Evolutionary conservation across 768 basidiomycete genomes (phyloP), one percentile per base, ranked within the genome.

Genomic region (Phanerochaete sordida): DNA sequence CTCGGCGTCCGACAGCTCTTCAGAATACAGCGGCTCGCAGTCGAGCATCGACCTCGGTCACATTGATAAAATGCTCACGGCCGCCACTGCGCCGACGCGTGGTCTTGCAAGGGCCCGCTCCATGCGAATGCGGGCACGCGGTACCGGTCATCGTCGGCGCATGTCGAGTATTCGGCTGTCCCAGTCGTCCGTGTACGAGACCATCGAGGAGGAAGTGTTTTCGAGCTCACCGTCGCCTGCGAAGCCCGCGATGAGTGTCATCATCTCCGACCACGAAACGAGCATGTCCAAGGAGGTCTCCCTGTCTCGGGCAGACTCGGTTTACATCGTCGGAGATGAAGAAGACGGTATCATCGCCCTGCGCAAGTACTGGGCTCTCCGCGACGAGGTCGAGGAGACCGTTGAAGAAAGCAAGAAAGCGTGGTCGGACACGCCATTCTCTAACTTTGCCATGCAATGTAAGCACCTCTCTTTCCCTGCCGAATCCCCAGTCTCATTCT

Each of bases 351-450:
- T 90, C 53, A 70, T 81, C 0, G 81, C 84, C 0, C 68, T 92
- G 45, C 78, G 89, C 61, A 83, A 78, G 62, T 92, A 85, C 62
- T 89, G 85, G 64, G 85, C 86, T 1, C 77, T 91, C 23, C 77
- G 81, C 39, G 82, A 86, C 52, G 90, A 92, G 71, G 90, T 81
- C 5, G 78, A 88, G 37, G 81, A 77, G 23, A 83, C 84, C 0
- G 85, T 91, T 4, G 74, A 71, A 1, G 88, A 90, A 68, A 93
- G 90, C 66, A 78, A 83, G 70, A 79, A 77, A 11, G 62, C 71
- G 0, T 91, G 89, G 90, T 49, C 65, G 0, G 90, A 92, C 65
- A 93, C 90, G 0, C 82, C 88, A 0, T 86, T 88, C 65, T 91
- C 89, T 0, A 26, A 85, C n/a, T 90, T 81, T 51, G 86, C 87